Base-by-base conservation (phyloP, 2,329 filamentous ascomycete genomes). In the Cercospora brassicicola region DNA sequence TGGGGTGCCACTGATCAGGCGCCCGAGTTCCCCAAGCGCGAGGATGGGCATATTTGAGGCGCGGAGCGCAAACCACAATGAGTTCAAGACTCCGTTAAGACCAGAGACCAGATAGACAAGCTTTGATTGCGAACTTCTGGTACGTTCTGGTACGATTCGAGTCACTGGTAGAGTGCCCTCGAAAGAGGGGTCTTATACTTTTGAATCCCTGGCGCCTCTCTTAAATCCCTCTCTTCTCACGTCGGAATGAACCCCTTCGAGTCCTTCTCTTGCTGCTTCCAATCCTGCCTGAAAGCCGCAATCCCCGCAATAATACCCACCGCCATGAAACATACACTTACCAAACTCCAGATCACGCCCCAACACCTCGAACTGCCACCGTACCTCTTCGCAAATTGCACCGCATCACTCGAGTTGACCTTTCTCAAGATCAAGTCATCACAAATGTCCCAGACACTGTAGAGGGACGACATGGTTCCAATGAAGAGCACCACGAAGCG, bases 361-460 rank as follows among this genome's bases (percentile, higher is more conserved):
- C 91, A 93, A 83, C 90, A 93, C 75, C 91, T 89, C 0, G 90
- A 92, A 0, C 90, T 93, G 39, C 91, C 91, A 10, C 91, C 91
- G 73, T 94, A 94, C 23, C 88, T 85, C 79, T 92, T 85, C 7
- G 91, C 91, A 73, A 94, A 94, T 31, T 93, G 90, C 72, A 89
- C 91, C 5, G 91, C 91, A 76, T 94, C 91, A 4, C 90, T 93
- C 23, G 85, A 88, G 78, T 94, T 93, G 62, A 94, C 90, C 80
- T 93, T 94, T 67, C 91, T 86, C 4, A 93, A 81, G 72, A 94
- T 93, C 33, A 94, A 82, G 73, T 94, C 91, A 76, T 94, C 91
- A 79, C 90, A 93, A 73, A 94, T 94, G 82, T 94, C 91, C 91
- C 91, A 94, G 4, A 91, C 90, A 71, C 89, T 91, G 79, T 94